phyloP scores from a whole-genome alignment of 164 flowering plant genomes.

The Nymphaea thermarum region DNA sequence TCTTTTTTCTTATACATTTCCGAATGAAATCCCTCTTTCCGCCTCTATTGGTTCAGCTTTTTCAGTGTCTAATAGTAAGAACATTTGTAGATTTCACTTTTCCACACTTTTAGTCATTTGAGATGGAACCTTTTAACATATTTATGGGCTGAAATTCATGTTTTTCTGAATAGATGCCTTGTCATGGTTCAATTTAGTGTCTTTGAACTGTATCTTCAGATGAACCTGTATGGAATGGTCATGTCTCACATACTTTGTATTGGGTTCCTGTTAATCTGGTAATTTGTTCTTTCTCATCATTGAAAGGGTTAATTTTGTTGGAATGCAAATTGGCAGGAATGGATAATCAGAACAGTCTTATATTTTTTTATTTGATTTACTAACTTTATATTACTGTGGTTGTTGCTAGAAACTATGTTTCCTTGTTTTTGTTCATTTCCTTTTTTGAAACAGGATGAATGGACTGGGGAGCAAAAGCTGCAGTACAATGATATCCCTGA shows the following conservation, averaged over 20 bases:
- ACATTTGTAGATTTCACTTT: no score
- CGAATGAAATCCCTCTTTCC: background rate
- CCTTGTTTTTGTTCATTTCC: background rate
- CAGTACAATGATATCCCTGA: constrained; percentile 72
- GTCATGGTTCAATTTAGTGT: no score
- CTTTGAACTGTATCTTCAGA: no score
- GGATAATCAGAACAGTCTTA: background rate
- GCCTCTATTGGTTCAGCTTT: background rate
- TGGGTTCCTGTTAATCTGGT: no score
- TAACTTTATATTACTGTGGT: background rate
- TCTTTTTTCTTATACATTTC: background rate
- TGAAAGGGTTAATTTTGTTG: background rate
- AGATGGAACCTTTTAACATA: background rate
- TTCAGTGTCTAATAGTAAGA: background rate
- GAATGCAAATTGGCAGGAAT: background rate
- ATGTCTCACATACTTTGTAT: no score
- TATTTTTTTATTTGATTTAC: no score
- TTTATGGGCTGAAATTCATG: background rate
- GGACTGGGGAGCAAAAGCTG: constrained; percentile 93
- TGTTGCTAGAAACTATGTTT: background rate
- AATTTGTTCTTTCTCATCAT: background rate
- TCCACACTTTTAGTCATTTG: no score
- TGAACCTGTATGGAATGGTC: background rate
- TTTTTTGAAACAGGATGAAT: constrained; percentile 68
- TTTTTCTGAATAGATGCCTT: no score